Evolutionary conservation across 2,329 filamentous ascomycete genomes (phyloP).

Genomic region (Alternaria burnsii): DNA sequence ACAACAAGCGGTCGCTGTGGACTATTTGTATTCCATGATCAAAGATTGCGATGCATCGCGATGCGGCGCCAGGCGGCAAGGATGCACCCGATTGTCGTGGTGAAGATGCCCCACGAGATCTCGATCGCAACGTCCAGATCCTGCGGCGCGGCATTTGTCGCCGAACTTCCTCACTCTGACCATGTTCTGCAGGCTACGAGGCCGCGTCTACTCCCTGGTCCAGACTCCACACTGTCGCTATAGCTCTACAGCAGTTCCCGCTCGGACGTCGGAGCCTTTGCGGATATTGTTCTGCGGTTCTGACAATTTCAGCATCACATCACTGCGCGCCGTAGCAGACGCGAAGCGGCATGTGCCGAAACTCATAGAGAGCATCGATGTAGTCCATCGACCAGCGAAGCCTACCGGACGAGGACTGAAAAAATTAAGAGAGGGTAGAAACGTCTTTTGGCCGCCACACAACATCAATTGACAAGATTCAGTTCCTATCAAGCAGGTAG

Average conservation of each 20-base stretch:
- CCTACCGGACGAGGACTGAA: conserved; percentile 78
- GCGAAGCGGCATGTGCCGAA: conserved; percentile 58
- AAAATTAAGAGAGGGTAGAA: conserved; percentile 69
- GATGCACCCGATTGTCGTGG: conserved; percentile 8
- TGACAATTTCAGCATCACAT: conserved; percentile 85
- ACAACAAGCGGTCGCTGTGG: conserved; percentile 6
- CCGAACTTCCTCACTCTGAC: conserved; percentile 13
- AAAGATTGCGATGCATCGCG: conserved; percentile 6
- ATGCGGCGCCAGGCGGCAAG: conserved; percentile 8
- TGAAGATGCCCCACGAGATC: conserved; percentile 20
- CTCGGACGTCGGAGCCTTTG: conserved; percentile 62
- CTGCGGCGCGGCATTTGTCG: conserved; percentile 11
- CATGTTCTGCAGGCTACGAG: conserved; percentile 29
- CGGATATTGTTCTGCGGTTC: conserved; percentile 94
- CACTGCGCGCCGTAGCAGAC: conserved; percentile 72
- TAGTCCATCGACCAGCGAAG: conserved; percentile 83
- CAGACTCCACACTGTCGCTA: conserved; percentile 14
- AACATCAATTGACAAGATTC: conserved; percentile 21
- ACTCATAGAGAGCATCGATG: conserved; percentile 74
- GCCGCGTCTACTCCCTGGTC: conserved; percentile 31
- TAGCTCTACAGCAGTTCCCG: conserved; percentile 19
- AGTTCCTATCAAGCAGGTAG: conserved; percentile 75
- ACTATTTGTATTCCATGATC: conserved; percentile 15
- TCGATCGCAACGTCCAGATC: conserved; percentile 12
- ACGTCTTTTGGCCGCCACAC: not conserved